Conservation (phyloP, 139 green algal genomes). For the Spirogloea muscicola region DNA sequence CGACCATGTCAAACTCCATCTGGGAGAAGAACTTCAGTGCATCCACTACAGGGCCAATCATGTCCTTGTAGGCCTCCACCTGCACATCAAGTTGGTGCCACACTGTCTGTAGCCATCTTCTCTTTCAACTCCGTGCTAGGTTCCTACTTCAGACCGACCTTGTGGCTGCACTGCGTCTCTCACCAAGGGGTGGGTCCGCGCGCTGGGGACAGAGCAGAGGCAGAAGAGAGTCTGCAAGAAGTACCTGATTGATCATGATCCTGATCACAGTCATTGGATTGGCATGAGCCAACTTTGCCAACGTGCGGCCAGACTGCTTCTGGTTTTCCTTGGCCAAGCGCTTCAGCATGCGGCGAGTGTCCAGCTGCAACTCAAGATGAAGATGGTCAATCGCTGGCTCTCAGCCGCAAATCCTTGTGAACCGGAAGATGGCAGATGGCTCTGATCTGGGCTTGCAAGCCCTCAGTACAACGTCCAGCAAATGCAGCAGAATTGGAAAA, state of each 20-base stretch:
- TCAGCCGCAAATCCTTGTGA: too few species aligned
- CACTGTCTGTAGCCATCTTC: too few species aligned
- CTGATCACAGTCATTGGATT: constrained; percentile 41
- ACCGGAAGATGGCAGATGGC: too few species aligned
- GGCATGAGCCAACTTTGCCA: constrained; percentile 41
- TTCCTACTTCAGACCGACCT: too few species aligned
- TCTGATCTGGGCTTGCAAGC: too few species aligned
- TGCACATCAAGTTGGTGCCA: too few species aligned
- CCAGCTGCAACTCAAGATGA: too few species aligned
- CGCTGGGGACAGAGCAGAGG: too few species aligned
- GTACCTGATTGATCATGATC: constrained; percentile 38
- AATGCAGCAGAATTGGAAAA: neutral
- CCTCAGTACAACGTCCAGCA: neutral
- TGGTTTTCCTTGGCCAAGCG: constrained; percentile 50
- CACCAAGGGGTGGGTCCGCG: neutral
- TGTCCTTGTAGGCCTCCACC: constrained; percentile 68
- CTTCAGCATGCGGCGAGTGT: constrained; percentile 40
- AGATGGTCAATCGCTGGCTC: too few species aligned
- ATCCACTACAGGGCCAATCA: constrained; percentile 68
- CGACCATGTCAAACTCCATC: constrained; percentile 54
- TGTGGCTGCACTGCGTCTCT: too few species aligned
- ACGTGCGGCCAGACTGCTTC: constrained; percentile 30
- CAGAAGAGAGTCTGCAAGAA: too few species aligned
- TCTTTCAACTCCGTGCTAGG: too few species aligned
- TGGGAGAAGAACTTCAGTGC: constrained; percentile 63